Evolutionary conservation across 2,329 filamentous ascomycete genomes (phyloP), one percentile per base, ranked within the genome.

Genomic region (Claviceps purpurea): DNA sequence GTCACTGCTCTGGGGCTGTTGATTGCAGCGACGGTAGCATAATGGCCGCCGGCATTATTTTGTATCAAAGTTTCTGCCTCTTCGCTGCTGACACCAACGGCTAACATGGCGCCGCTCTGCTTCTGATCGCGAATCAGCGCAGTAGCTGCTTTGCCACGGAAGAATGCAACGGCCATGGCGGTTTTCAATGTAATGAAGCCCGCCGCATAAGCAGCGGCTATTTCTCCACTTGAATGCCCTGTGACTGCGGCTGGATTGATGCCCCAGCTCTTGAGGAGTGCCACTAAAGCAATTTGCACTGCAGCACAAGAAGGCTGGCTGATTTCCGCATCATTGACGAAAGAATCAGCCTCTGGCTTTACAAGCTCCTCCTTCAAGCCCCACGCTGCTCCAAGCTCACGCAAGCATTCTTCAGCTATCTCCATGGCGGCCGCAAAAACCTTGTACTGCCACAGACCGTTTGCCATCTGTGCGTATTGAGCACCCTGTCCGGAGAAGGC

Each of bases 401-500:
- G 5, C 24, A 7, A 7, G 22, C 45, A 38, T 47, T 18, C 5
- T 13, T 7, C 18, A 52, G 41, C 40, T 50, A 16, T 38, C 18
- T n/a, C 24, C 51, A 42, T 8, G 40, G 40, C 11, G 20, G 40
- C 18, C 18, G 52, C 48, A 4, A 54, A 55, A 7, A 24, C 26
- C 13, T 42, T 34, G 40, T 50, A 51, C 7, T 48, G 41, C 3
- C 42, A 24, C n/a, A 55, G 40, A 5, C 45, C 50, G 5, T 34
- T 44, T 26, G 44, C 51, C 51, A 53, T 53, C 11, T 20, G 34
- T n/a, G 59, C 60, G 55, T 56, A 66, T 50, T 68, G 64, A 2
- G 64, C 63, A 7, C 65, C 65, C 45, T 67, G 64, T 20, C 65
- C 65, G 1, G 65, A 64, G 54, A 67, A 68, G 2, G 64, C 58